These are phyloP conservation scores for Acephala macrosclerotiorum DNA, from an alignment of 2,329 filamentous ascomycete species.

Conservation along the genomic window DNA sequence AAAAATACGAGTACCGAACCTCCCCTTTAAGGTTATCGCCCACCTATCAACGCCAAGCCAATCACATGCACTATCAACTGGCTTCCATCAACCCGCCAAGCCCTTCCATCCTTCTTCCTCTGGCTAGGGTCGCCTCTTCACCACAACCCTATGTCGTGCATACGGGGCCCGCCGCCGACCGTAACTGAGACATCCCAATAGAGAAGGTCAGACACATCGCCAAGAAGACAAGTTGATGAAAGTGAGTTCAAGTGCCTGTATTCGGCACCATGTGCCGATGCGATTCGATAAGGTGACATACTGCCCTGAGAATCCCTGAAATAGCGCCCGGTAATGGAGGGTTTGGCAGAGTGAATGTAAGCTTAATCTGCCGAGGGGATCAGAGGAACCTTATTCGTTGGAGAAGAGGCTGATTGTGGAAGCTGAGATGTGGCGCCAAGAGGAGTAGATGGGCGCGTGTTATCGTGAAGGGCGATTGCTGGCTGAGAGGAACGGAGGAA, in stretches of 20 bases:
- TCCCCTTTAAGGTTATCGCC: no score
- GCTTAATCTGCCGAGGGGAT: conserved; percentile 9
- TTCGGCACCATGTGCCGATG: conserved; percentile 24
- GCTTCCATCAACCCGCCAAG: not conserved
- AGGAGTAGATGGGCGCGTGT: not conserved
- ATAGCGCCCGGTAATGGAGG: not conserved
- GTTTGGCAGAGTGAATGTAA: conserved; percentile 14
- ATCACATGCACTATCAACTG: conserved; percentile 17
- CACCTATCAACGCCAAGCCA: not conserved
- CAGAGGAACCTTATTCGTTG: conserved; percentile 18
- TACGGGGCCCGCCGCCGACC: conserved; percentile 20
- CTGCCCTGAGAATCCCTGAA: conserved; percentile 11
- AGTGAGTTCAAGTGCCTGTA: not conserved
- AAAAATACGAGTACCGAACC: no score
- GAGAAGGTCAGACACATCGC: conserved; percentile 18
- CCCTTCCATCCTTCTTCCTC: not conserved
- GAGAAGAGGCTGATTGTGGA: conserved; percentile 21
- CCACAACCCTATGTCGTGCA: conserved; percentile 7
- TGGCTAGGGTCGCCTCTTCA: not conserved
- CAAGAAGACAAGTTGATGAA: conserved; percentile 1
- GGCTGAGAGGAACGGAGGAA: not conserved
- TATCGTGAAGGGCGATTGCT: not conserved
- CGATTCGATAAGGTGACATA: conserved; percentile 22
- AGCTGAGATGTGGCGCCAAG: conserved; percentile 20
- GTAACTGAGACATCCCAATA: conserved; percentile 6